phyloP scores from a whole-genome alignment of 768 basidiomycete genomes.

The Dioszegia crocea region DNA sequence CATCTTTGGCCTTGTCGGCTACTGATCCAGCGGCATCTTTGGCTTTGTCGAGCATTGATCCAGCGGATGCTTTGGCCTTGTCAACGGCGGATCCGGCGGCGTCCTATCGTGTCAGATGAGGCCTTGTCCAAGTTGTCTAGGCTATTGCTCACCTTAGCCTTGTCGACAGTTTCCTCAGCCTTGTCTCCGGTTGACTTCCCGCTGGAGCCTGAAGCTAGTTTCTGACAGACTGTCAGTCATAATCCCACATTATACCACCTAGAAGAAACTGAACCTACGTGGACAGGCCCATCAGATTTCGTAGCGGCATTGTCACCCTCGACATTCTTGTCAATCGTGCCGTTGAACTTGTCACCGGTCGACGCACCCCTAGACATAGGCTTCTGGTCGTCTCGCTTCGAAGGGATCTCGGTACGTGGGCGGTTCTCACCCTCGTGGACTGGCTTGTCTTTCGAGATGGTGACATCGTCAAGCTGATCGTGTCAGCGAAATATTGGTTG shows the following conservation, averaged over 20 bases:
- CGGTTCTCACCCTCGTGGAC: slow-evolving; percentile 4
- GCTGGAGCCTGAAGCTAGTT: no score
- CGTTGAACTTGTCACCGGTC: slow-evolving; percentile 5
- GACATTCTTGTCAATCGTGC: neutral
- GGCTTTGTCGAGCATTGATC: neutral
- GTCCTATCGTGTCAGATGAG: no score
- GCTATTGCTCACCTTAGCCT: neutral
- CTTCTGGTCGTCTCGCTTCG: slow-evolving; percentile 9
- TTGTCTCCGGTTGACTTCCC: neutral
- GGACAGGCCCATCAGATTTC: neutral
- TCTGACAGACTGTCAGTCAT: no score
- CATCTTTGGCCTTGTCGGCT: no score
- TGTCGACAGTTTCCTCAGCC: neutral
- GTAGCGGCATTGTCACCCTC: neutral
- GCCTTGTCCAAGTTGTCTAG: neutral
- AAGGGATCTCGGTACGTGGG: slow-evolving; percentile 12
- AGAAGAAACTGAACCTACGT: no score
- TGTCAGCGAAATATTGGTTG: neutral
- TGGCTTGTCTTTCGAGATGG: slow-evolving; percentile 3
- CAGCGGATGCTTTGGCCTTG: no score
- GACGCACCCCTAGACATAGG: slow-evolving; percentile 1
- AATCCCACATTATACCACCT: no score
- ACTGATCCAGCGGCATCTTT: neutral
- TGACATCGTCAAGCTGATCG: neutral
- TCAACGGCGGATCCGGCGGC: no score